Conservation (phyloP, 176 grass and related monocot genomes). For the Phyllostachys edulis region DNA sequence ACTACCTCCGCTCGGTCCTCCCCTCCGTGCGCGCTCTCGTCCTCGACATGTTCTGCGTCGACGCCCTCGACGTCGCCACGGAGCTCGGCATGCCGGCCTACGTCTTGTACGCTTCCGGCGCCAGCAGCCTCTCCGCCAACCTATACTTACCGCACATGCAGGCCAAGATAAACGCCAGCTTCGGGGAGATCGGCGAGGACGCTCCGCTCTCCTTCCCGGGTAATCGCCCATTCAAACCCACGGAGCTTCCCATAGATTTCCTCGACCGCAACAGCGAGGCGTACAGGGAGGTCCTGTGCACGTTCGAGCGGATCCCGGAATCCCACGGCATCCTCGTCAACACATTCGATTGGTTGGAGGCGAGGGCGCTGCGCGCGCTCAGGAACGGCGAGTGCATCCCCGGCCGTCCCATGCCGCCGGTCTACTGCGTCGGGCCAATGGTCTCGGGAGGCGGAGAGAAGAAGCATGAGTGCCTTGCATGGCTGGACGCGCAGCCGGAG, state of each 20-base stretch:
- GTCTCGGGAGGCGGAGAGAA: constrained; percentile 12
- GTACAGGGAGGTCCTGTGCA: neutral
- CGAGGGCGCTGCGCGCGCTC: constrained; percentile 41
- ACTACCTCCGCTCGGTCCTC: constrained; percentile 49
- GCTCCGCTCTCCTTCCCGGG: neutral
- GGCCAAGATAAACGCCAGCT: neutral
- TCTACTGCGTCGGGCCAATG: constrained; percentile 57
- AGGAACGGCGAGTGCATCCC: constrained; percentile 38
- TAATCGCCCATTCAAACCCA: constrained; percentile 25
- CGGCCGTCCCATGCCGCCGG: constrained; percentile 36
- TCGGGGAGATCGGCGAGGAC: constrained; percentile 14
- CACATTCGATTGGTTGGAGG: constrained; percentile 48
- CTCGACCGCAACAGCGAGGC: too few species aligned
- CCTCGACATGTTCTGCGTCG: constrained; percentile 61
- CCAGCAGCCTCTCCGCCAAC: constrained; percentile 14
- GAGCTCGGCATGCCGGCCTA: constrained; percentile 44
- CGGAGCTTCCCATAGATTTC: constrained; percentile 7
- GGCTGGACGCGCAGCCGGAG: neutral
- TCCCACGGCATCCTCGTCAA: constrained; percentile 45
- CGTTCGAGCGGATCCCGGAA: neutral
- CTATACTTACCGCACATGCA: neutral
- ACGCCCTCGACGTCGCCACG: constrained; percentile 31
- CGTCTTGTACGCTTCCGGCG: constrained; percentile 36
- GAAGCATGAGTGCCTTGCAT: neutral
- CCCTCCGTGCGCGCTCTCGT: constrained; percentile 40